Evolutionary conservation across 495 filamentous ascomycete genomes (phyloP), one percentile per base, ranked within the genome.

Genomic region (Penicillium samsonianum): DNA sequence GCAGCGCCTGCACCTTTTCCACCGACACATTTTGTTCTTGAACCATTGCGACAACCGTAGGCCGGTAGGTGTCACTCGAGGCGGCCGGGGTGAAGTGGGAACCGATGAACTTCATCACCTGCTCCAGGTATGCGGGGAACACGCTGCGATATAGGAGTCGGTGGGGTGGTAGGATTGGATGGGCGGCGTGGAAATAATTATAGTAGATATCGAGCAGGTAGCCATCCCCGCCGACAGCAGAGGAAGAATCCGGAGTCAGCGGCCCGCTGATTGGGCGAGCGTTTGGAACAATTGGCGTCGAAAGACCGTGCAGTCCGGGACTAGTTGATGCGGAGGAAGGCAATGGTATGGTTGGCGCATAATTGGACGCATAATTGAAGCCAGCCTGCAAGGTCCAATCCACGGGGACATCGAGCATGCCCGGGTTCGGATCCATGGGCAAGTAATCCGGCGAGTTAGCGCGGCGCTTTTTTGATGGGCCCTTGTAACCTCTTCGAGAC

Each of bases 1-100:
- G 68, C 60, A 92, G 77, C 1, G 90, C 87, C 71, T 96, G 92
- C 4, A 95, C 82, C 53, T 78, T 79, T 47, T 79, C 75, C 1
- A 75, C 56, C 2, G 67, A 61, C 8, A 55, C 25, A n/a, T 65
- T 58, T 50, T 78, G 74, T 9, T 74, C 69, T 50, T 62, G 62
- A 6, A 78, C 74, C 22, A 54, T 60, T 26, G 67, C 35, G 47
- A 76, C 65, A 1, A 77, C 71, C 5, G 61, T 69, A 3, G 71
- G 73, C 28, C 77, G 72, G 53, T 79, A 79, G 12, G 62, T 55
- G 26, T 78, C 77, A 40, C 68, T 72, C 5, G 70, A 73, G 7
- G 69, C 69, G 7, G 75, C 71, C 12, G 71, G 62, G 4, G 73
- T 77, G 50, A 78, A 79, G 53, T 79, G 77, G 2, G 77, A 55